phyloP scores from a whole-genome alignment of 306 rosid species.

The Cercis canadensis region DNA sequence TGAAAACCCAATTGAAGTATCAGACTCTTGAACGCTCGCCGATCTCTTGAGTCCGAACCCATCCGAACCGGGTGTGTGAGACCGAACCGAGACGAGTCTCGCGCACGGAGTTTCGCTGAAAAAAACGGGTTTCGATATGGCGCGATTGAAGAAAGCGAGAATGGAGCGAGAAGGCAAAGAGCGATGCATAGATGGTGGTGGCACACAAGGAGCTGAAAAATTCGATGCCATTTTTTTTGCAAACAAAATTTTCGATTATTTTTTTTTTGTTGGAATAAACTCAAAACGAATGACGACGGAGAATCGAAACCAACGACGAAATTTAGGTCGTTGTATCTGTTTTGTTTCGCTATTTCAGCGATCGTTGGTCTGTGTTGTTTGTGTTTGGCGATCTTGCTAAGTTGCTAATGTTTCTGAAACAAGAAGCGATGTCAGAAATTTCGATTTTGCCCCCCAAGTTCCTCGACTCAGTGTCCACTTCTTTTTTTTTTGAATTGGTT shows the following conservation, averaged over 20 bases:
- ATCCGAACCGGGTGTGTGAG: slow-evolving; percentile 51
- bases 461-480: too few relatives aligned
- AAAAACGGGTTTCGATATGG: slow-evolving; percentile 40
- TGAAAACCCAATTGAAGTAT: slow-evolving; percentile 42
- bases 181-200: slow-evolving; percentile 47
- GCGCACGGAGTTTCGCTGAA: slow-evolving; percentile 32
- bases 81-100: slow-evolving; percentile 61
- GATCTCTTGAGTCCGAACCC: slow-evolving; percentile 39
- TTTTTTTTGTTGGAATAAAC: too few relatives aligned
- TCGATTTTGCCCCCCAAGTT: too few relatives aligned
- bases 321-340: neutral
- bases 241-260: neutral
- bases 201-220: slow-evolving; percentile 51
- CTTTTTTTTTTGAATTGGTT: too few relatives aligned
- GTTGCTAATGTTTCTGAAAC: too few relatives aligned
- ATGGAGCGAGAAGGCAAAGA: slow-evolving; percentile 40
- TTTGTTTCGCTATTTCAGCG: too few relatives aligned
- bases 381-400: too few relatives aligned
- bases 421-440: too few relatives aligned
- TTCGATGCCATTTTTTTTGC: slow-evolving; percentile 49
- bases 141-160: slow-evolving; percentile 31
- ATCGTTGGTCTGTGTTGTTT: too few relatives aligned
- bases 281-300: neutral
- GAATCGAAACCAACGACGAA: neutral
- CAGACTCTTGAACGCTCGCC: slow-evolving; percentile 40